Conservation (phyloP, 2,329 filamentous ascomycete genomes). For the Colletotrichum acutatum region DNA sequence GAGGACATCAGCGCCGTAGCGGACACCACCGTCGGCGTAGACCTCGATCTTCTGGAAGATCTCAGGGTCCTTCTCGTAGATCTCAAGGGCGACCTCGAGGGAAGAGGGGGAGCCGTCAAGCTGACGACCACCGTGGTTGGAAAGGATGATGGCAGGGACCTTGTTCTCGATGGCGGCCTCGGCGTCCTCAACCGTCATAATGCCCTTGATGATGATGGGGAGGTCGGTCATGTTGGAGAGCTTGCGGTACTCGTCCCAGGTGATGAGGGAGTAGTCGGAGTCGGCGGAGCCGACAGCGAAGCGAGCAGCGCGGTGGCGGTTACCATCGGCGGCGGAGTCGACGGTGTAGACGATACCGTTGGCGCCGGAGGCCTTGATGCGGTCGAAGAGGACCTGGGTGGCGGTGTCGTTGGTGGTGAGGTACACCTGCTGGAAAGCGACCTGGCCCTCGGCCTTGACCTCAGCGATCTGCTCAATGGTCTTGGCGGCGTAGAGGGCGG, state of each 20-base stretch:
- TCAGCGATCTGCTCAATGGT: conserved; percentile 51
- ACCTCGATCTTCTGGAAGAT: conserved; percentile 52
- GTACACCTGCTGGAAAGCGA: conserved; percentile 52
- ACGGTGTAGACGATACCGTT: conserved; percentile 52
- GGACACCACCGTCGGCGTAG: conserved; percentile 54
- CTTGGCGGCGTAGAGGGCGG: conserved; percentile 46
- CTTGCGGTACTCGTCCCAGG: conserved; percentile 51
- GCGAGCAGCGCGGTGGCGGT: conserved; percentile 53
- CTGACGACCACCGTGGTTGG: conserved; percentile 56
- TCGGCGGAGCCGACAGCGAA: conserved; percentile 50
- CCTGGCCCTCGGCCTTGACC: conserved; percentile 48
- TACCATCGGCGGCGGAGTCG: conserved; percentile 52
- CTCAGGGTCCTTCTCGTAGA: conserved; percentile 49
- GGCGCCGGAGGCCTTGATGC: conserved; percentile 46
- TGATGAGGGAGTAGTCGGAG: conserved; percentile 32
- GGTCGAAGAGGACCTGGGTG: conserved; percentile 44
- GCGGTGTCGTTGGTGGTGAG: conserved; percentile 46
- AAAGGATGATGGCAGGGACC: conserved; percentile 50
- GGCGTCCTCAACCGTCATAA: conserved; percentile 50
- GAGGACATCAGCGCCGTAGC: conserved; percentile 55
- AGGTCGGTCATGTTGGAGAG: conserved; percentile 49
- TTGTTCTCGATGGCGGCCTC: conserved; percentile 46
- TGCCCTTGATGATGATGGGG: conserved; percentile 54
- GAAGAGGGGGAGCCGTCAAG: conserved; percentile 51
- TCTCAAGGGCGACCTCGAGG: conserved; percentile 52